Base-by-base conservation (phyloP, 371 early-diverging fungal genomes). In the Rhizopus stolonifer region DNA sequence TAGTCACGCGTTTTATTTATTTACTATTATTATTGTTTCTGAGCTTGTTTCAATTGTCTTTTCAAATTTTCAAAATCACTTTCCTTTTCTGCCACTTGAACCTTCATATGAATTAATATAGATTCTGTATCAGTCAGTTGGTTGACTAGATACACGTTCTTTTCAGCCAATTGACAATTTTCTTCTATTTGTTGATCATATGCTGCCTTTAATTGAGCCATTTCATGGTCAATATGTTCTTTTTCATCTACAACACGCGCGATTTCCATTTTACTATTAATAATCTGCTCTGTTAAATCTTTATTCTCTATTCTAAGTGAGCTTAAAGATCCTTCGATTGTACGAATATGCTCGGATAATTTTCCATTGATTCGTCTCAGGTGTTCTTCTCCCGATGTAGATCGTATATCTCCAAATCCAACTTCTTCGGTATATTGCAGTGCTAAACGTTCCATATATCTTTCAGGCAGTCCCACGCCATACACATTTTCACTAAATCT, bases 361-460 rank as follows among this genome's bases (percentile, higher is more conserved):
- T 84, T 80, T 17, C 83, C 69, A 64, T 93, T 91, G 33, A 88
- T 79, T n/a, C 68, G 63, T 17, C 83, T 72, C 15, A 94, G 52
- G 14, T 75, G 64, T 26, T 89, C 87, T 14, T 73, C 76, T 49
- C 83, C 67, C 0, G 67, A 61, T 17, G 56, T 61, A 1, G 54
- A 40, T 26, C 60, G 64, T 1, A 60, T 52, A 31, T 69, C 67
- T 6, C 72, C 29, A 0, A 63, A 63, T 32, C 85, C 83, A 17
- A 34, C 50, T 49, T 75, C 70, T 1, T 47, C 61, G 2, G 56
- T 58, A 38, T 65, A 67, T 34, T 75, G 75, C 34, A 69, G 66
- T 5, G 72, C 69, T 4, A 75, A 52, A 1, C 75, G 69, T 3
- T 58, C 56, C 49, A 69, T 63, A 11, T 69, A 46, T 22, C 56